Evolutionary conservation across 768 basidiomycete species (phyloP), one percentile per base, ranked within the genome.

Genomic region (Leccinum uliginosum): DNA sequence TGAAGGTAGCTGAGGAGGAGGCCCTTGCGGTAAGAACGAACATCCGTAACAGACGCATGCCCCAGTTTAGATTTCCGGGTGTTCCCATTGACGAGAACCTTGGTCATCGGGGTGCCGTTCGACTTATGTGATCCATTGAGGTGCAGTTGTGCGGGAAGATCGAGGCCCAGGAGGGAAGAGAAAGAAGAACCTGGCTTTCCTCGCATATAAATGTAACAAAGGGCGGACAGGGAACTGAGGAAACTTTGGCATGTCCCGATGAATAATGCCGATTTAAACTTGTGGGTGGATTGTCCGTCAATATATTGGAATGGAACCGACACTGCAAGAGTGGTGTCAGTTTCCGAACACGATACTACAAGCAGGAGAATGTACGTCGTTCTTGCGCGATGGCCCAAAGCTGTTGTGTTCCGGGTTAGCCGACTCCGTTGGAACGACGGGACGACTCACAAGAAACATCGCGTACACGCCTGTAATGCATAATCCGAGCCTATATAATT

Each of bases 301-400:
- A 85, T 76, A 15, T 84, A 81, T 62, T 83, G 78, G 73, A 94
- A 93, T 15, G 92, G 91, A 27, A 91, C 90, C 26, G 92, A 90
- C 54, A 94, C 91, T 93, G 56, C 0, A 56, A 38, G 32, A 23
- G 10, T 23, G 38, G 19, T 15, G 23, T 61, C 35, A 60, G 51
- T n/a, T 47, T 44, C 23, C 29, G 54, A 30, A n/a, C 9, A 24
- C 21, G 11, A 19, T 34, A 50, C 5, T 45, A 32, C 34, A 19
- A 26, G 30, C 1, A 9, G 24, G 29, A 7, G 51, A 73, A 12
- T 83, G 65, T 72, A 97, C 95, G 71, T 73, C 95, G 80, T 76
- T 98, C 97, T 76, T 99, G 97, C 9, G 93, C 91, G 45, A 95
- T 83, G 11, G 91, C 93, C 93, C 93, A 92, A 50, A 93, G 71